A percentile compares a stretch with the other conserved stretches of the same genome.
Evolutionary conservation across 768 basidiomycete genomes (phyloP).

Genomic region (Solioccasus polychromus): DNA sequence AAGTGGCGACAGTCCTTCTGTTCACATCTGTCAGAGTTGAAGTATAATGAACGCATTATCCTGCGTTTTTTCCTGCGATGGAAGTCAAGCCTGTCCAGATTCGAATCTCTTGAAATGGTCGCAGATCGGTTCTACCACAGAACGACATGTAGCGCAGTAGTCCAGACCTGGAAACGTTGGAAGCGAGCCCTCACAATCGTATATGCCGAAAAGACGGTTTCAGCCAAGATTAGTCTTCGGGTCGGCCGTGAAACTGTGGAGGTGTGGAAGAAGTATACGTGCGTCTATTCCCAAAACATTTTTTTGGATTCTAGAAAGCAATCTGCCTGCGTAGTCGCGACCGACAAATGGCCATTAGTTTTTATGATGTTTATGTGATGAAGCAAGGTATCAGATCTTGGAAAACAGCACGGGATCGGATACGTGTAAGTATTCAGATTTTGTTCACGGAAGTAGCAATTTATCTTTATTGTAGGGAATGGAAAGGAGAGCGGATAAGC

Average conservation of each 20-base stretch:
- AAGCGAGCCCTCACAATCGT: slow-evolving; percentile 42
- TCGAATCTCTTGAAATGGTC: slow-evolving; percentile 44
- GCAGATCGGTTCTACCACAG: slow-evolving; percentile 49
- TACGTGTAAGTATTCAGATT: slow-evolving; percentile 41
- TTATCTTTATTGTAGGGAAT: slow-evolving; percentile 42
- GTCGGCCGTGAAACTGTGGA: slow-evolving; percentile 47
- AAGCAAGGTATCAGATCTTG: slow-evolving; percentile 51
- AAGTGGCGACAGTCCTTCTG: slow-evolving; percentile 63
- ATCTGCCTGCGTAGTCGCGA: slow-evolving; percentile 38
- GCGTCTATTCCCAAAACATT: slow-evolving; percentile 24
- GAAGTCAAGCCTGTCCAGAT: slow-evolving; percentile 41
- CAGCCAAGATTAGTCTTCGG: slow-evolving; percentile 44
- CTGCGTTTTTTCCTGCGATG: slow-evolving; percentile 49
- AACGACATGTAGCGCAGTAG: slow-evolving; percentile 36
- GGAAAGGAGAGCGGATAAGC: slow-evolving; percentile 55
- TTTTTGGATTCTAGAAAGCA: slow-evolving; percentile 1
- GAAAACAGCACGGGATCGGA: slow-evolving; percentile 49
- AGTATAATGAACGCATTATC: slow-evolving; percentile 45
- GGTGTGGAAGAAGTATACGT: slow-evolving; percentile 60
- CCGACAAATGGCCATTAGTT: slow-evolving; percentile 41
- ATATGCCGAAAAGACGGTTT: slow-evolving; percentile 43
- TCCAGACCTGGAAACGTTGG: slow-evolving; percentile 60
- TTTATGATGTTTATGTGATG: slow-evolving; percentile 40
- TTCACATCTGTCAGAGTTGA: slow-evolving; percentile 49
- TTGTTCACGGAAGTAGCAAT: neutral